Conservation (phyloP, 2,329 filamentous ascomycete species). For the Diplodia sapinea region DNA sequence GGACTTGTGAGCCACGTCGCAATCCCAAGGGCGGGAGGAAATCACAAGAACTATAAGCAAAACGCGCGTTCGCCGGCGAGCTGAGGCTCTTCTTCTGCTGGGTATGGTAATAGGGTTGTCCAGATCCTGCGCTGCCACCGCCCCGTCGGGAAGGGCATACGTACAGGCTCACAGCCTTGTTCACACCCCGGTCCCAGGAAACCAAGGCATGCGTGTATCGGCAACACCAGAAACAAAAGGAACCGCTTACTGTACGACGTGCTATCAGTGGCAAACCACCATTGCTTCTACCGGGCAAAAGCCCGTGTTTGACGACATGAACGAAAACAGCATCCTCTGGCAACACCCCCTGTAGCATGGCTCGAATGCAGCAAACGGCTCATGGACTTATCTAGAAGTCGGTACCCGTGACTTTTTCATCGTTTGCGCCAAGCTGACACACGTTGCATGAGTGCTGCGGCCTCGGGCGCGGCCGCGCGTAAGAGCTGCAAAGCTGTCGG, state of each 20-base stretch:
- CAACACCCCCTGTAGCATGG: background rate
- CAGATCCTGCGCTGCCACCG: slow-evolving; percentile 1
- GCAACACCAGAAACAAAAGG: background rate
- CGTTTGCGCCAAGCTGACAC: background rate
- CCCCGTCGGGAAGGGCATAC: background rate
- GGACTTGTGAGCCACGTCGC: background rate
- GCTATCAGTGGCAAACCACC: background rate
- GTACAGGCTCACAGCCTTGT: background rate
- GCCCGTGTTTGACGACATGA: background rate
- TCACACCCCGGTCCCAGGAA: background rate
- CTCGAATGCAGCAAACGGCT: no score
- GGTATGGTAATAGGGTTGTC: background rate
- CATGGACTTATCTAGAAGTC: no score
- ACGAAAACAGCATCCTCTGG: background rate
- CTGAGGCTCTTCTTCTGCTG: background rate
- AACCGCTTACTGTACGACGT: background rate
- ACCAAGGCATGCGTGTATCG: background rate
- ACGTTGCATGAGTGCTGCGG: background rate
- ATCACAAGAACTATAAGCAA: background rate
- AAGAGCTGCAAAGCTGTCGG: background rate
- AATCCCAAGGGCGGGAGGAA: background rate
- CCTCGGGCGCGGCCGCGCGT: background rate
- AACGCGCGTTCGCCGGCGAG: background rate
- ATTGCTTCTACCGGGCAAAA: background rate
- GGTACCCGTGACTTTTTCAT: no score